Evolutionary conservation across 2,329 filamentous ascomycete genomes (phyloP).

Genomic region (Phaeosphaeria sp.): DNA sequence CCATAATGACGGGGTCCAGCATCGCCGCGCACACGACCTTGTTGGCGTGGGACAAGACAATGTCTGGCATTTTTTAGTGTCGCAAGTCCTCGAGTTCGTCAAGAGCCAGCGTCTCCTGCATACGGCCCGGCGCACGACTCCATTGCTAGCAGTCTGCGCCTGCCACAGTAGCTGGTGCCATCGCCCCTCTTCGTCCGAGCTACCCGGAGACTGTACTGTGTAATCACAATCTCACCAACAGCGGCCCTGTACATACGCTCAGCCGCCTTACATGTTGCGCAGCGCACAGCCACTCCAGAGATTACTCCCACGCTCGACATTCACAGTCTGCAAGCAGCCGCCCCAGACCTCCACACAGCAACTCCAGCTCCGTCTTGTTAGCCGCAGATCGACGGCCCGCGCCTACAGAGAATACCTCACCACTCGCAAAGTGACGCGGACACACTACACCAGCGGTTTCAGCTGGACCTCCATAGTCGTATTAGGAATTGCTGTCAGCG

Average conservation of each 20-base stretch:
- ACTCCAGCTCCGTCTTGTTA: constrained; percentile 18
- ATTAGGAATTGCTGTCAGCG: constrained; percentile 41
- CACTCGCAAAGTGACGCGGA: constrained; percentile 7
- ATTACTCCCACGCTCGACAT: constrained; percentile 15
- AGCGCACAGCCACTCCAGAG: constrained; percentile 26
- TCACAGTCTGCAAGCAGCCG: constrained; percentile 15
- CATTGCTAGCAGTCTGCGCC: background rate
- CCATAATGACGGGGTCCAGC: background rate
- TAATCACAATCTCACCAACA: background rate
- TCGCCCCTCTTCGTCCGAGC: too few relatives aligned
- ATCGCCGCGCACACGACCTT: background rate
- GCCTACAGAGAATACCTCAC: constrained; percentile 14
- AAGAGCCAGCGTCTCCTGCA: background rate
- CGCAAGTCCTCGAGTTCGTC: background rate
- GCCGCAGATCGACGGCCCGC: constrained; percentile 14
- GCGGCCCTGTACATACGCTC: background rate
- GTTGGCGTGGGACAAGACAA: background rate
- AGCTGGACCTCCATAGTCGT: constrained; percentile 36
- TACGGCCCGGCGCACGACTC: background rate
- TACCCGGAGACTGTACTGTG: background rate
- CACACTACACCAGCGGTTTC: constrained; percentile 29
- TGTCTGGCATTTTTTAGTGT: background rate
- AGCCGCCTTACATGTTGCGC: constrained; percentile 32
- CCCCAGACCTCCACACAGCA: constrained; percentile 13
- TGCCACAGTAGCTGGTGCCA: background rate